These are phyloP conservation scores for Polyplosphaeria fusca DNA, from an alignment of 495 filamentous ascomycete genomes.

Conservation along the genomic window DNA sequence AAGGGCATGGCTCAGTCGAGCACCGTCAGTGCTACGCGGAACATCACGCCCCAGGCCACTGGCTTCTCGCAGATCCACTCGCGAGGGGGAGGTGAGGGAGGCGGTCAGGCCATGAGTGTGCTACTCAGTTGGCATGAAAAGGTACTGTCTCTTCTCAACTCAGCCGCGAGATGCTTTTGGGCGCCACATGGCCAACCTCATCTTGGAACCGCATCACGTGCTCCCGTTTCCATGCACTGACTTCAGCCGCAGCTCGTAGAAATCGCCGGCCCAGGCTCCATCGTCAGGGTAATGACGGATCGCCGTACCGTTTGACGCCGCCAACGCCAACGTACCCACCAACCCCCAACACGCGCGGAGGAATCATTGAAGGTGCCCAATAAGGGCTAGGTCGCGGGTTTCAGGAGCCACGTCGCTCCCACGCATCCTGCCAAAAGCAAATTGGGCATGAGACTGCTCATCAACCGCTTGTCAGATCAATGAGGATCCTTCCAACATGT, in stretches of 20 bases:
- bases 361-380: too few relatives aligned
- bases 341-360: too few relatives aligned
- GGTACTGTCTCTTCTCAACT: constrained; percentile 32
- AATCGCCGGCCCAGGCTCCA: constrained; percentile 78
- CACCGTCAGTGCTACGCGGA: constrained; percentile 27
- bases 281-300: constrained; percentile 89
- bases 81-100: constrained; percentile 67
- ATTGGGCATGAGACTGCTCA: not conserved
- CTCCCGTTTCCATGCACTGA: constrained; percentile 11
- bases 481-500: not conserved
- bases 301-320: constrained; percentile 71
- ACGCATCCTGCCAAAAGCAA: not conserved
- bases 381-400: too few relatives aligned
- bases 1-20: constrained; percentile 67
- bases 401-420: too few relatives aligned
- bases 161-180: not conserved
- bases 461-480: not conserved
- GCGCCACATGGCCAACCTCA: not conserved
- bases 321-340: too few relatives aligned
- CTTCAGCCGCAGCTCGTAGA: constrained; percentile 60
- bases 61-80: constrained; percentile 81
- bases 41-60: constrained; percentile 73
- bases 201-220: constrained; percentile 13
- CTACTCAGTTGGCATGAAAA: constrained; percentile 95
- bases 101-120: constrained; percentile 87